Evolutionary conservation across 805 yeast species (phyloP), one percentile per base, ranked within the genome.

Genomic region (Candida montana): DNA sequence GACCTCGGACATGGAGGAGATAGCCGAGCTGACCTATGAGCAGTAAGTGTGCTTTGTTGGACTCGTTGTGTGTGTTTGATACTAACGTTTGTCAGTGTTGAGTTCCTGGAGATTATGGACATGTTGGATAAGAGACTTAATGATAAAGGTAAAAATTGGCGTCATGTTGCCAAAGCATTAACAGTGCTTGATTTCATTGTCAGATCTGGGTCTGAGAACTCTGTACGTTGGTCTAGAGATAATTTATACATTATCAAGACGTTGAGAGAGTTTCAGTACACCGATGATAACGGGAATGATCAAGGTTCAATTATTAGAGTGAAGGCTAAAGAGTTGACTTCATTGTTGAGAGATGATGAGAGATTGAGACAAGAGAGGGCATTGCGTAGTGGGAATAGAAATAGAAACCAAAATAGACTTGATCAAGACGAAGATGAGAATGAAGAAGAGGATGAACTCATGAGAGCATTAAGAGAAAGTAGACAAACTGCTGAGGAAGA

Each of bases 61-160:
- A 21, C 24, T 21, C 24, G 11, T 13, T 7, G 13, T 7, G 29
- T 7, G 29, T 26, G 9, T 26, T 26, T 26, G 13, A 21, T 23
- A 34, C 38, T 37, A 49, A 41, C 48, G 35, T 34, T 29, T 41
- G 7, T 2, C 45, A 66, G 67, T 48, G 78, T 82, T 7, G 95
- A 87, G 53, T 79, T 89, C 54, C 72, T 88, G 55, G 95, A 89
- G 58, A 79, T 89, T 35, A 85, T 91, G 95, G 97, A 91, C 57
- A 88, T 91, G 82, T 65, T 91, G 34, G 97, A 91, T 65, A 78
- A 88, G 51, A 75, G 99, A 49, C 68, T 91, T 50, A 91, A 91
- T 58, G 98, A 91, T 59, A 90, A 90, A 68, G 98, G 98, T 47
- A 90, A 89, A 62, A 85, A 91, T 65, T 91, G 97, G 97, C 76